phyloP scores from a whole-genome alignment of 2,329 filamentous ascomycete genomes.

The Nemania sp. region DNA sequence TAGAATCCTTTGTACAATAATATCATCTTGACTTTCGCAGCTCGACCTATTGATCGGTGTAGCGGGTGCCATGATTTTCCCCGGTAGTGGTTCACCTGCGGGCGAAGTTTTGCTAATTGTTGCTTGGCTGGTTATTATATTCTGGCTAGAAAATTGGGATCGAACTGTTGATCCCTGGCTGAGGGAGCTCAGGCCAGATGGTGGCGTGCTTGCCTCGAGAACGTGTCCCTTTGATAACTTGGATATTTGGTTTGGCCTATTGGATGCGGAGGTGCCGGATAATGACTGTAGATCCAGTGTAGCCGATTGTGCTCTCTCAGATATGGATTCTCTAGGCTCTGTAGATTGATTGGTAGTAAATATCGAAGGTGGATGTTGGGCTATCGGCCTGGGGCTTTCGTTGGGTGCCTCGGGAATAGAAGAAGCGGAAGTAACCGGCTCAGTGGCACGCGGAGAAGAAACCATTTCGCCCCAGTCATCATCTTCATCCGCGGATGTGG shows the following conservation, averaged over 20 bases:
- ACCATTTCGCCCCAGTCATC: slow-evolving; percentile 68
- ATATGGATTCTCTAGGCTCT: neutral
- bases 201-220: slow-evolving; percentile 21
- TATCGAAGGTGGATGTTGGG: neutral
- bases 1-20: slow-evolving; percentile 44
- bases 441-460: slow-evolving; percentile 42
- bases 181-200: slow-evolving; percentile 1
- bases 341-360: neutral
- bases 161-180: neutral
- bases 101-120: neutral
- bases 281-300: neutral
- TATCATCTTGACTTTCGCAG: slow-evolving; percentile 36
- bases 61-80: slow-evolving; percentile 19
- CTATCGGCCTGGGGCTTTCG: neutral
- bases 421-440: slow-evolving; percentile 6
- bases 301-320: neutral
- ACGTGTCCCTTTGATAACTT: slow-evolving; percentile 15
- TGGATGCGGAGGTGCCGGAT: slow-evolving; percentile 33
- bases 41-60: slow-evolving; percentile 24
- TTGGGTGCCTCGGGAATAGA: neutral
- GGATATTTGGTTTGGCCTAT: slow-evolving; percentile 23
- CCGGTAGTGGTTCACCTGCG: neutral
- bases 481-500: slow-evolving; percentile 42
- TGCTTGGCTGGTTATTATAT: neutral
- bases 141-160: neutral